A percentile compares a stretch with the other conserved stretches of the same genome.
Conservation (phyloP, 495 filamentous ascomycete species). For the Penicillium canescens region DNA sequence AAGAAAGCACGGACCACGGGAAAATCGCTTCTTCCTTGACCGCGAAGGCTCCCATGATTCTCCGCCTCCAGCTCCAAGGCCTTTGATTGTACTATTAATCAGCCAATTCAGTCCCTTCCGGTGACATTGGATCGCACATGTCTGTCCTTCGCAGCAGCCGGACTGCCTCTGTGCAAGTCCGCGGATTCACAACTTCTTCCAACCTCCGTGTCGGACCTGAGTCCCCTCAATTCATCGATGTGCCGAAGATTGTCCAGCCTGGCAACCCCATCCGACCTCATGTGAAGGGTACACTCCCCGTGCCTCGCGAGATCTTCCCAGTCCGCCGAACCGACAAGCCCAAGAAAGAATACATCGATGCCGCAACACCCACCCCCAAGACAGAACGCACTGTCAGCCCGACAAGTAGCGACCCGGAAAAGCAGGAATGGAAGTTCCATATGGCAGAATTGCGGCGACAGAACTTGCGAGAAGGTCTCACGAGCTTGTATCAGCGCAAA, state of each 20-base stretch:
- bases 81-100: background rate
- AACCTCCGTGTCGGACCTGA: constrained; percentile 56
- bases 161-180: constrained; percentile 46
- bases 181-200: constrained; percentile 42
- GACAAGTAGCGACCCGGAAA: constrained; percentile 44
- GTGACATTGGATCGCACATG: constrained; percentile 26
- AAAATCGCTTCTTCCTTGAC: constrained; percentile 45
- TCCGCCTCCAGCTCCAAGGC: background rate
- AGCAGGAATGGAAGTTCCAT: constrained; percentile 60
- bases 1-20: constrained; percentile 44
- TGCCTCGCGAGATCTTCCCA: constrained; percentile 66
- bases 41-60: constrained; percentile 12
- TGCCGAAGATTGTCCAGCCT: constrained; percentile 57
- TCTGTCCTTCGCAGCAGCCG: constrained; percentile 41
- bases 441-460: constrained; percentile 60
- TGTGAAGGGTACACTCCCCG: constrained; percentile 71
- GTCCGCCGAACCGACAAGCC: constrained; percentile 50
- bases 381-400: constrained; percentile 28
- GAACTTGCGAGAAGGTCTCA: constrained; percentile 64
- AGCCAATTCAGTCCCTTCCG: background rate
- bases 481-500: constrained; percentile 59
- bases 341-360: constrained; percentile 51
- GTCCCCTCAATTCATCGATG: constrained; percentile 71
- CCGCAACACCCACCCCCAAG: constrained; percentile 38
- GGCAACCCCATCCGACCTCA: constrained; percentile 39